Evolutionary conservation across 2,329 filamentous ascomycete genomes (phyloP).

Genomic region (Aspergillus sp.): DNA sequence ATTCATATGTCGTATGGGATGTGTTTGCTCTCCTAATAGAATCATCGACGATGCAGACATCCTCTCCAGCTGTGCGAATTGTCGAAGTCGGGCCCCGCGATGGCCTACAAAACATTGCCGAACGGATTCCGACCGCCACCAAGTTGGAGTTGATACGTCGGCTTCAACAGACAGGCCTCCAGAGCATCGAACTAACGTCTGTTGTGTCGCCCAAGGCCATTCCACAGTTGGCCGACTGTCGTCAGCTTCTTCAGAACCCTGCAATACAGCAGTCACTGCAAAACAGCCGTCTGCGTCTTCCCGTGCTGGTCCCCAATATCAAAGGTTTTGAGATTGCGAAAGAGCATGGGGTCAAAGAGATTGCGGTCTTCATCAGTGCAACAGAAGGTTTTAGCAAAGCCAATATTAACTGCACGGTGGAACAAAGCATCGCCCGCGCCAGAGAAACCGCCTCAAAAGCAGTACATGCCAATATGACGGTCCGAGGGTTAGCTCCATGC

Average conservation of each 20-base stretch:
- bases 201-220: conserved; percentile 84
- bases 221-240: conserved; percentile 61
- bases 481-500: conserved; percentile 29
- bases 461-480: conserved; percentile 22
- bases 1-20: too few relatives aligned
- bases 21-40: too few relatives aligned
- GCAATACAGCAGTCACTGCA: conserved; percentile 52
- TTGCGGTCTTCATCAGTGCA: conserved; percentile 43
- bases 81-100: conserved; percentile 83
- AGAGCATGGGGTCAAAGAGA: conserved; percentile 32
- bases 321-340: conserved; percentile 58
- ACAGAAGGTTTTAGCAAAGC: conserved; percentile 43
- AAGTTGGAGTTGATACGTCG: conserved; percentile 74
- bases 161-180: conserved; percentile 65
- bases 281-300: conserved; percentile 15
- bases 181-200: conserved; percentile 74
- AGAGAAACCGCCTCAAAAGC: conserved; percentile 30
- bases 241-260: conserved; percentile 17
- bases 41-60: too few relatives aligned
- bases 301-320: conserved; percentile 42
- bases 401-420: conserved; percentile 42
- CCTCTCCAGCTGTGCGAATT: conserved; percentile 48
- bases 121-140: conserved; percentile 64
- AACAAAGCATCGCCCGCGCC: conserved; percentile 35
- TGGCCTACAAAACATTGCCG: conserved; percentile 83